A percentile compares a stretch with the other conserved stretches of the same genome.
Conservation (phyloP, 352 stramenopile genomes). For the Thraustotheca clavata region DNA sequence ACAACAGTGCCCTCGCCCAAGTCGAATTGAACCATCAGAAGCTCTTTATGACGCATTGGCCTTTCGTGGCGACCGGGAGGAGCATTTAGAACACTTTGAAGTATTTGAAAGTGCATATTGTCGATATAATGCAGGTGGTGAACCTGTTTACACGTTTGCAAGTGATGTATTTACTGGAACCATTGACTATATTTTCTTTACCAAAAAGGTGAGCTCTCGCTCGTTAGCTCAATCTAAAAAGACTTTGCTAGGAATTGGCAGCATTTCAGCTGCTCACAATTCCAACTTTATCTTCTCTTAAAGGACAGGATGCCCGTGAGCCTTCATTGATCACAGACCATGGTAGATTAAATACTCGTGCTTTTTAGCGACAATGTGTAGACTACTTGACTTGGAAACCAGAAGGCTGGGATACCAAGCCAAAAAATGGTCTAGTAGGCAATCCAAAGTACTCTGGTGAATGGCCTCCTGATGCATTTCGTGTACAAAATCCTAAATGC, state of each 20-base stretch:
- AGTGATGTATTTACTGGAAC: constrained; percentile 48
- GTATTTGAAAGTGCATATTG: constrained; percentile 69
- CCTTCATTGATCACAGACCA: constrained; percentile 23
- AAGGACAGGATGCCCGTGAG: constrained; percentile 35
- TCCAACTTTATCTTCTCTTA: constrained; percentile 36
- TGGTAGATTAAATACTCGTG: background rate
- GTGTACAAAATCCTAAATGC: background rate
- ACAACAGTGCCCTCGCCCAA: constrained; percentile 31
- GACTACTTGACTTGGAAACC: constrained; percentile 39
- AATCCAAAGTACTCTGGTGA: constrained; percentile 38
- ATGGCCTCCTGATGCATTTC: constrained; percentile 25
- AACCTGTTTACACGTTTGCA: constrained; percentile 63
- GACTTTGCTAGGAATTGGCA: constrained; percentile 24
- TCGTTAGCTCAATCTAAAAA: background rate
- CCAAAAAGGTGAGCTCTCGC: constrained; percentile 24
- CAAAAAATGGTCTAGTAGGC: constrained; percentile 6
- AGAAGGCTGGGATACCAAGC: constrained; percentile 25
- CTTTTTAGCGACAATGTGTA: constrained; percentile 26
- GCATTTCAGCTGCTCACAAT: constrained; percentile 50
- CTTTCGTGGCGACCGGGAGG: constrained; percentile 35
- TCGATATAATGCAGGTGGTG: constrained; percentile 39
- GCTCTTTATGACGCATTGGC: constrained; percentile 34
- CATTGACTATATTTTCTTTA: constrained; percentile 85
- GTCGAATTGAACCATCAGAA: constrained; percentile 17
- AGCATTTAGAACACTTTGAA: constrained; percentile 46